Conservation (phyloP, 495 filamentous ascomycete species). For the Hypoxylon trugodes region DNA sequence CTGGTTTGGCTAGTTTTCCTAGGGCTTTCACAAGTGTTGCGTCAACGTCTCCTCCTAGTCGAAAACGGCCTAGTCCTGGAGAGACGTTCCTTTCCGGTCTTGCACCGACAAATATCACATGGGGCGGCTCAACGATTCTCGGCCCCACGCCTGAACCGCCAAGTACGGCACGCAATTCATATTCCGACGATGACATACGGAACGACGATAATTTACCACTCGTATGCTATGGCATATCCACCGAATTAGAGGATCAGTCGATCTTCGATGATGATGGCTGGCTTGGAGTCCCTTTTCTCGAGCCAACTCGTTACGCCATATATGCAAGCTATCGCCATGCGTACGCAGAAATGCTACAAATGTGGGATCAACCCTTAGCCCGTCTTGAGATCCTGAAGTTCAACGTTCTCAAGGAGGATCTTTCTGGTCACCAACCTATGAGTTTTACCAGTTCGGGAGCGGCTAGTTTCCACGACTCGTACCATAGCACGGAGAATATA, state of each 20-base stretch:
- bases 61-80: constrained; percentile 71
- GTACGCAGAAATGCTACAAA: constrained; percentile 82
- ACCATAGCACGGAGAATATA: constrained; percentile 42
- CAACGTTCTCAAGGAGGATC: constrained; percentile 65
- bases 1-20: constrained; percentile 74
- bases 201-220: constrained; percentile 52
- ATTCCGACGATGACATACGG: constrained; percentile 56
- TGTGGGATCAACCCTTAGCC: constrained; percentile 80
- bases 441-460: constrained; percentile 38
- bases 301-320: constrained; percentile 64
- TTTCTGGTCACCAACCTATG: constrained; percentile 29
- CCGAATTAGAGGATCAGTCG: constrained; percentile 76
- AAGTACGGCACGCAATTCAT: constrained; percentile 53
- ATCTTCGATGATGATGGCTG: constrained; percentile 82
- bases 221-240: constrained; percentile 62
- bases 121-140: constrained; percentile 70
- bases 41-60: constrained; percentile 75
- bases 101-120: constrained; percentile 67
- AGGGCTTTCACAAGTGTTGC: constrained; percentile 74
- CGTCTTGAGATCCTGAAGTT: constrained; percentile 87
- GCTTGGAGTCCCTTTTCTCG: constrained; percentile 72
- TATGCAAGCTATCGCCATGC: constrained; percentile 77
- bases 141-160: constrained; percentile 55
- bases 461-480: constrained; percentile 45
- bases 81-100: constrained; percentile 72